phyloP scores from a whole-genome alignment of 371 early-diverging fungal species.

The Syncephalastrum monosporum region DNA sequence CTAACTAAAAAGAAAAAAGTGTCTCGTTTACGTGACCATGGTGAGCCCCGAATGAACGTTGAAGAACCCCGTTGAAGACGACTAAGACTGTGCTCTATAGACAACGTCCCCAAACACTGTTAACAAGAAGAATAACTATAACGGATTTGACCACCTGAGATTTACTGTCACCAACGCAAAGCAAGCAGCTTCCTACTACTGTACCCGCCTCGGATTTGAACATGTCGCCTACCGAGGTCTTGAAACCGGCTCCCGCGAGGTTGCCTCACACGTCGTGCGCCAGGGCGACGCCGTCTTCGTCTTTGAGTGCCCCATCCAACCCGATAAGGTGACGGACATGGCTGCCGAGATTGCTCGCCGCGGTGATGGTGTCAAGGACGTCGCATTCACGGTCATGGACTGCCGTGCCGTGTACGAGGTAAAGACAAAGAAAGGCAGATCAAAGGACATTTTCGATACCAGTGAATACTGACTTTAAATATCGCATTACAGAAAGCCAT shows the following conservation, averaged over 20 bases:
- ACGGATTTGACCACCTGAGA: constrained; percentile 74
- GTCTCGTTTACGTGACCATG: no score
- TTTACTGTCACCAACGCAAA: constrained; percentile 94
- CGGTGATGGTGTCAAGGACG: constrained; percentile 95
- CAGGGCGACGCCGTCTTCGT: constrained; percentile 83
- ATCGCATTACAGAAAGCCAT: constrained; percentile 63
- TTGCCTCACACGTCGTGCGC: constrained; percentile 83
- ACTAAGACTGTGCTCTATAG: background rate
- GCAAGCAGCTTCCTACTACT: constrained; percentile 92
- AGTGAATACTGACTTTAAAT: background rate
- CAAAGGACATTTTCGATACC: background rate
- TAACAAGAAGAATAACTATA: constrained; percentile 27
- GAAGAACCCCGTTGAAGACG: no score
- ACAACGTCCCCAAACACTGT: constrained; percentile 18
- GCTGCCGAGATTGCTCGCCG: constrained; percentile 74
- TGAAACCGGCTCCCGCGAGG: constrained; percentile 90
- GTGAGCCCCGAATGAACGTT: no score
- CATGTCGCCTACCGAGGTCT: constrained; percentile 93
- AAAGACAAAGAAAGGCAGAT: constrained; percentile 9
- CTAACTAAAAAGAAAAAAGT: no score
- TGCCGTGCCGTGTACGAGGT: constrained; percentile 71
- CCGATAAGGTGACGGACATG: constrained; percentile 71
- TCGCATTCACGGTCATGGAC: constrained; percentile 92
- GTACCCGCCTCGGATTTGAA: constrained; percentile 88
- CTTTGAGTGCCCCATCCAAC: constrained; percentile 90